phyloP scores from a whole-genome alignment of 202 grass and related monocot species.

The Thinopyrum obtusiflorum region DNA sequence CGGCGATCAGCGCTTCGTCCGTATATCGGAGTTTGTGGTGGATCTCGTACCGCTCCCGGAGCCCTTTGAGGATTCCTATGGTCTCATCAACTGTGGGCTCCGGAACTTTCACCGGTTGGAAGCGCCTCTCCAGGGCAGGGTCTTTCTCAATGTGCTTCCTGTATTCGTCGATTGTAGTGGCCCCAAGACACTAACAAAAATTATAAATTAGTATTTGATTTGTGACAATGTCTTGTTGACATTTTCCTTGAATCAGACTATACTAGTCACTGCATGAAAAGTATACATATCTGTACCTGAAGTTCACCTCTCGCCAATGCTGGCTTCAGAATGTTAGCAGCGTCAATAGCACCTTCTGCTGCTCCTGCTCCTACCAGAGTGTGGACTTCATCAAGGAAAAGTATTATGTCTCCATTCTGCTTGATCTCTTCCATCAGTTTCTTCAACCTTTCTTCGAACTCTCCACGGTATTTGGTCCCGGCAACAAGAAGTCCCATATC shows the following conservation, averaged over 20 bases:
- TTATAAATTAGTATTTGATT: background rate
- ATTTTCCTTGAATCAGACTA: no score
- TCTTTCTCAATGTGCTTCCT: constrained; percentile 80
- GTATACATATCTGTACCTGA: background rate
- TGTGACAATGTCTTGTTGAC: no score
- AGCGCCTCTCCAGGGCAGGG: constrained; percentile 69
- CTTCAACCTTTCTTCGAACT: constrained; percentile 11
- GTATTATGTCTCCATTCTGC: background rate
- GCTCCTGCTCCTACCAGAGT: constrained; percentile 17
- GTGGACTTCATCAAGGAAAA: constrained; percentile 22
- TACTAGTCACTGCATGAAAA: background rate
- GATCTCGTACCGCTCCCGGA: constrained; percentile 14
- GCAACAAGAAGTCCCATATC: constrained; percentile 20
- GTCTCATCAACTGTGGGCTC: constrained; percentile 30
- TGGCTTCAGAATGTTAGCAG: constrained; percentile 23
- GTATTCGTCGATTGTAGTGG: constrained; percentile 73
- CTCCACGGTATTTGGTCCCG: constrained; percentile 17
- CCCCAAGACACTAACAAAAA: constrained; percentile 61
- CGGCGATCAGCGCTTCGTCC: background rate
- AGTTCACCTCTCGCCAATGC: constrained; percentile 17
- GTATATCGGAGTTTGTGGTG: constrained; percentile 18
- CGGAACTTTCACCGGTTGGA: constrained; percentile 62
- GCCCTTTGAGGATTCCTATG: constrained; percentile 8
- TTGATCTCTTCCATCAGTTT: constrained; percentile 24
- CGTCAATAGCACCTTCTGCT: constrained; percentile 21